Evolutionary conservation across 225 moss, liverwort and hornwort genomes (phyloP).

Genomic region (Asterella californica): DNA sequence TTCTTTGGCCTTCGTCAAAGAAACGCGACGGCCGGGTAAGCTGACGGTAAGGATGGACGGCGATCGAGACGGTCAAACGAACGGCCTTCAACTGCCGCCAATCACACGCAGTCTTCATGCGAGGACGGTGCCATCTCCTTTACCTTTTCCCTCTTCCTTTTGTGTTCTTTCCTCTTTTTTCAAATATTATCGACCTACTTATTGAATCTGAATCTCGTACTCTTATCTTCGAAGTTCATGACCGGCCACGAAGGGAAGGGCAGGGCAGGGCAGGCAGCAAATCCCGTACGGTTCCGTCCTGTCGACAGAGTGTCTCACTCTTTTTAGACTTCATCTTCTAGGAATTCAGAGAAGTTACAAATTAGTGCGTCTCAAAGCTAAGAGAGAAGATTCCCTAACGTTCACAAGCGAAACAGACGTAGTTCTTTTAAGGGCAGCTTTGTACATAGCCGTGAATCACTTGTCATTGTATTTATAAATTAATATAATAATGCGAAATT

Average conservation of each 20-base stretch:
- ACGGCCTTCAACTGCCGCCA: conserved; percentile 26
- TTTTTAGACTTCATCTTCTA: no score
- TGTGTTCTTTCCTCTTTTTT: not conserved
- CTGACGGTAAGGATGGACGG: conserved; percentile 35
- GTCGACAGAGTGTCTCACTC: no score
- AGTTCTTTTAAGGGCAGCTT: no score
- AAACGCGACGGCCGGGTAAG: conserved; percentile 21
- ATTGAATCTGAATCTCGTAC: not conserved
- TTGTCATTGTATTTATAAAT: no score
- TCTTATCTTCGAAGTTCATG: not conserved
- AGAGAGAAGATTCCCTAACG: no score
- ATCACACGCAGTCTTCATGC: conserved; percentile 36
- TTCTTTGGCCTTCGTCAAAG: not conserved
- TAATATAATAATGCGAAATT: no score
- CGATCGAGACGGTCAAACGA: conserved; percentile 18
- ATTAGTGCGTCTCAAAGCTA: no score
- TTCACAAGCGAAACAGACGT: no score
- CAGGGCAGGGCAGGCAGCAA: not conserved
- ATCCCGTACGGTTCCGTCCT: not conserved
- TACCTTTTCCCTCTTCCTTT: not conserved
- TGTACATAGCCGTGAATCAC: no score
- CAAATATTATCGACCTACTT: not conserved
- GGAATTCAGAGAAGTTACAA: no score
- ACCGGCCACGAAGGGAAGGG: not conserved
- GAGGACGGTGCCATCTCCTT: conserved; percentile 20